Conservation (phyloP, 768 basidiomycete species). For the Mycena pura region DNA sequence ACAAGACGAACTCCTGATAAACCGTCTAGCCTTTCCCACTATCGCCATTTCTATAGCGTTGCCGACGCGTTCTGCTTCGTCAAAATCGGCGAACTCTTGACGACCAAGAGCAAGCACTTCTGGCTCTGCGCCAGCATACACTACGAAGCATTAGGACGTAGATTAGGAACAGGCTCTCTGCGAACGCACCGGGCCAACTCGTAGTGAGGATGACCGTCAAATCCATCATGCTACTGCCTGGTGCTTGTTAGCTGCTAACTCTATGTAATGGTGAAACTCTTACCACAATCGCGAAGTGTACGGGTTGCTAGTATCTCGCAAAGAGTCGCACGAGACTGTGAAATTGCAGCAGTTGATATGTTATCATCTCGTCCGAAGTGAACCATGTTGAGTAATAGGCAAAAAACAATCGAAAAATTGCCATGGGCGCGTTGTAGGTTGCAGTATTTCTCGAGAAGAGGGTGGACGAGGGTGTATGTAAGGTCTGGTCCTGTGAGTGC, state of each 20-base stretch:
- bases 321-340: conserved; percentile 75
- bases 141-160: conserved; percentile 27
- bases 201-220: conserved; percentile 78
- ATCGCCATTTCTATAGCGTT: conserved; percentile 96
- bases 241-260: no score
- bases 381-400: conserved; percentile 85
- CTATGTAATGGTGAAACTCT: no score
- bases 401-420: conserved; percentile 88
- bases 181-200: conserved; percentile 58
- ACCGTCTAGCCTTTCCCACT: conserved; percentile 82
- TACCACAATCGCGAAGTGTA: conserved; percentile 73
- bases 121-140: conserved; percentile 77
- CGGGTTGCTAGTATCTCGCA: conserved; percentile 92
- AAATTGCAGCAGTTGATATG: conserved; percentile 73
- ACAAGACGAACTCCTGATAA: conserved; percentile 88
- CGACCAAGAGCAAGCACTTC: conserved; percentile 62
- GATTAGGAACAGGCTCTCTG: neutral
- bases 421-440: conserved; percentile 65
- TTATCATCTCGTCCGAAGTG: conserved; percentile 84
- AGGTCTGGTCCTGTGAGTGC: conserved; percentile 85
- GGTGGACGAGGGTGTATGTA: conserved; percentile 88
- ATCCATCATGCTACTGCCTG: conserved; percentile 68
- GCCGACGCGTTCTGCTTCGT: conserved; percentile 80
- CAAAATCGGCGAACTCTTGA: conserved; percentile 66
- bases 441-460: conserved; percentile 86